A percentile compares a stretch with the other conserved stretches of the same genome.
Conservation (phyloP, 2,329 filamentous ascomycete species). For the Colletotrichum tropicale region DNA sequence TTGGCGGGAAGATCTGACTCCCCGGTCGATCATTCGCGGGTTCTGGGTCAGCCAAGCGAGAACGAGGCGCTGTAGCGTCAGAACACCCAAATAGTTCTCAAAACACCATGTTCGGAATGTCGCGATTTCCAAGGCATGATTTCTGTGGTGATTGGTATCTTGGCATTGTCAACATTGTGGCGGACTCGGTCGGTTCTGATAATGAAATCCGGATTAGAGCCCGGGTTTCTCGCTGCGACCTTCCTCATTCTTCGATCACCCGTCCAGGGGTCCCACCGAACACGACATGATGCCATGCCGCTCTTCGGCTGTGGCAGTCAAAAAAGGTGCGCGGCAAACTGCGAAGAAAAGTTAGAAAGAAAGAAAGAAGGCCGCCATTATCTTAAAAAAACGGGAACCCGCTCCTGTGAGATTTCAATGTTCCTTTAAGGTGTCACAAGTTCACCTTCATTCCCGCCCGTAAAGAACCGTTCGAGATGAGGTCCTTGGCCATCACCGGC, state of each 20-base stretch:
- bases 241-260: slow-evolving; percentile 1
- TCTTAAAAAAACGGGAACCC: neutral
- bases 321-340: too few relatives aligned
- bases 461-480: neutral
- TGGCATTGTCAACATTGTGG: neutral
- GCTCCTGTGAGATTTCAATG: neutral
- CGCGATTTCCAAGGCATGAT: neutral
- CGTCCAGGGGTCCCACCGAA: neutral
- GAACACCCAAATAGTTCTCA: neutral
- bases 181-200: neutral
- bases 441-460: neutral
- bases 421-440: neutral
- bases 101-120: neutral
- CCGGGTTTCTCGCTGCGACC: neutral
- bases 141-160: neutral
- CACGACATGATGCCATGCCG: neutral
- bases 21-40: neutral
- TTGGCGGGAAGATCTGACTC: neutral
- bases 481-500: neutral
- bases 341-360: too few relatives aligned
- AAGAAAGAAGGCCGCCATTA: neutral
- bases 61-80: neutral
- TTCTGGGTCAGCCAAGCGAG: neutral
- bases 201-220: neutral
- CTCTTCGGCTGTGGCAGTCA: neutral